Conservation (phyloP, 345 rosid species). For the Gossypium sturtianum region DNA sequence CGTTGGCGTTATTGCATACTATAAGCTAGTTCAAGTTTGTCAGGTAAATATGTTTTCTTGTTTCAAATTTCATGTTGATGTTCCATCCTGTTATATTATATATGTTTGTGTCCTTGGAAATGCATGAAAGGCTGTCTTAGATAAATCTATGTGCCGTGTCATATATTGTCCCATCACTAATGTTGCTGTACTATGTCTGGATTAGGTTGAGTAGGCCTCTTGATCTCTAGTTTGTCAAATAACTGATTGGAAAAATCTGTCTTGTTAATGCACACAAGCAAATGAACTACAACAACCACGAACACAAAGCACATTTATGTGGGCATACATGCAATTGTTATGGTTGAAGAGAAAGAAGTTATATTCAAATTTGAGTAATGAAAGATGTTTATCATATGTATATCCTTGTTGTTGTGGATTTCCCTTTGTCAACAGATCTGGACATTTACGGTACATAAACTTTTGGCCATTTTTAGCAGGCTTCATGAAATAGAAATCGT, state of each 20-base stretch:
- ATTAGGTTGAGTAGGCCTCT: background rate
- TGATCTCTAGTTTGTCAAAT: background rate
- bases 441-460: background rate
- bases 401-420: background rate
- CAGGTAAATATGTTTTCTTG: slow-evolving; percentile 41
- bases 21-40: slow-evolving; percentile 80
- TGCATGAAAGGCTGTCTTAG: background rate
- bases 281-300: background rate
- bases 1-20: slow-evolving; percentile 59
- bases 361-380: background rate
- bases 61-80: background rate
- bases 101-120: background rate
- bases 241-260: background rate
- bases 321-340: background rate
- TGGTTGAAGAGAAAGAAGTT: background rate
- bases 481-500: background rate
- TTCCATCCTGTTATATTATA: background rate
- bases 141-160: background rate
- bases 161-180: background rate
- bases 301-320: background rate
- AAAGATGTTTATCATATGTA: background rate
- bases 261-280: background rate
- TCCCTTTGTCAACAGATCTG: background rate
- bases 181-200: background rate
- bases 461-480: background rate